Evolutionary conservation across 2,329 filamentous ascomycete species (phyloP).

Genomic region (Aspergillus eucalypticola): DNA sequence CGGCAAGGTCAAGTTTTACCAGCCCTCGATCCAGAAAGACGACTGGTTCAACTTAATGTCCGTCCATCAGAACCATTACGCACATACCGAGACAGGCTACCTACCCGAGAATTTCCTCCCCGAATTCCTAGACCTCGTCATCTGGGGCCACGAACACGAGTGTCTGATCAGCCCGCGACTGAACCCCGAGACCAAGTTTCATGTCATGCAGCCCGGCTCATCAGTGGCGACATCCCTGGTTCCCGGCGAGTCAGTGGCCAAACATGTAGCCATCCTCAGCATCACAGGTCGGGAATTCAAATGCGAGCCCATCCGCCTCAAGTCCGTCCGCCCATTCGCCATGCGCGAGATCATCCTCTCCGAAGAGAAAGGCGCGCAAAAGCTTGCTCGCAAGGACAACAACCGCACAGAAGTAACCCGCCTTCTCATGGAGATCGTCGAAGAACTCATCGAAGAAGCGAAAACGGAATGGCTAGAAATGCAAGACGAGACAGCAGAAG

Average conservation of each 20-base stretch:
- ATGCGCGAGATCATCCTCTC: conserved; percentile 78
- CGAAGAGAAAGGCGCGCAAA: conserved; percentile 73
- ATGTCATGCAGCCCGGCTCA: conserved; percentile 96
- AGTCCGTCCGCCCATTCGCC: conserved; percentile 86
- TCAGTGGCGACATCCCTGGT: conserved; percentile 92
- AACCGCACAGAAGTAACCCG: conserved; percentile 79
- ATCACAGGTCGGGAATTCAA: conserved; percentile 81
- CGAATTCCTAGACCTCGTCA: conserved; percentile 83
- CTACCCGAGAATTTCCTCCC: conserved; percentile 91
- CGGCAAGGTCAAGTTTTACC: conserved; percentile 90
- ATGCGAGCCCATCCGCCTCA: conserved; percentile 77
- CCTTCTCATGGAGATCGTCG: conserved; percentile 73
- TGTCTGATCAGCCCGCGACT: conserved; percentile 81
- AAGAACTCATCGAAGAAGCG: conserved; percentile 84
- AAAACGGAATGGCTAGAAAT: conserved; percentile 75
- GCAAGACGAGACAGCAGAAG: conserved; percentile 64
- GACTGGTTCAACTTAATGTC: conserved; percentile 97
- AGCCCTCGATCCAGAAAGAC: conserved; percentile 72
- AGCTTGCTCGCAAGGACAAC: conserved; percentile 76
- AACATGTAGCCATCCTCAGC: conserved; percentile 84
- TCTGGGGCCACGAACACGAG: conserved; percentile 98
- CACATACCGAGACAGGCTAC: conserved; percentile 89
- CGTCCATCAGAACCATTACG: conserved; percentile 94
- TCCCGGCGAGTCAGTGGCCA: conserved; percentile 83
- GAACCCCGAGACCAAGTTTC: conserved; percentile 86